Percentiles rank a stretch among this genome's conserved stretches.
Evolutionary conservation across 768 basidiomycete genomes (phyloP).

Genomic region (Dacryopinax primogenitus): DNA sequence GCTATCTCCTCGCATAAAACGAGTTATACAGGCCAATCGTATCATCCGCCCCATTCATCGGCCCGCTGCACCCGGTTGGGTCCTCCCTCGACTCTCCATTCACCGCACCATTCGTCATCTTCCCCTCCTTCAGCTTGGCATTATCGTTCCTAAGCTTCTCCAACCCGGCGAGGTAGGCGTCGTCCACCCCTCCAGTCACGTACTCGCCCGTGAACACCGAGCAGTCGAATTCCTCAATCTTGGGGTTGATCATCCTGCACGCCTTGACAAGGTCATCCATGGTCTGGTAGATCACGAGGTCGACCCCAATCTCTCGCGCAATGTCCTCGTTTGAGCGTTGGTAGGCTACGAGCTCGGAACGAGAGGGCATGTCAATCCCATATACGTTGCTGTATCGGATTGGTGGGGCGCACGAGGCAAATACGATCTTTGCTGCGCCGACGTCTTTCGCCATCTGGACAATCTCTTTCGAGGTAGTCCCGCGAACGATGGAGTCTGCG

Average conservation of each 20-base stretch:
- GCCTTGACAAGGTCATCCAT: conserved; percentile 75
- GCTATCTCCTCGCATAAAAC: conserved; percentile 7
- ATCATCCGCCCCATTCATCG: conserved; percentile 53
- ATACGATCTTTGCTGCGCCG: conserved; percentile 87
- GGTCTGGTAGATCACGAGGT: conserved; percentile 91
- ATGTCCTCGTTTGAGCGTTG: conserved; percentile 58
- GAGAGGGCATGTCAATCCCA: conserved; percentile 98
- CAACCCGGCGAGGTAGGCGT: conserved; percentile 60
- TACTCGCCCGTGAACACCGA: conserved; percentile 98
- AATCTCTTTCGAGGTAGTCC: conserved; percentile 97
- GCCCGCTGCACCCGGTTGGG: conserved; percentile 30
- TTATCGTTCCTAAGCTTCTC: conserved; percentile 75
- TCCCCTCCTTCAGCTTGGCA: conserved; percentile 41
- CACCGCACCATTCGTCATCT: conserved; percentile 7
- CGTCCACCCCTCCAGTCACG: conserved; percentile 83
- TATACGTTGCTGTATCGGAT: conserved; percentile 94
- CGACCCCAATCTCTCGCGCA: conserved; percentile 75
- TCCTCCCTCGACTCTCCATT: conserved; percentile 19
- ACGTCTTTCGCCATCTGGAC: conserved; percentile 99
- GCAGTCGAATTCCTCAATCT: conserved; percentile 74
- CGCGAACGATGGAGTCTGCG: conserved; percentile 92
- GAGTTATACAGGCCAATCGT: conserved; percentile 66
- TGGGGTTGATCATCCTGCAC: conserved; percentile 71
- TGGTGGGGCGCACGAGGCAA: conserved; percentile 94
- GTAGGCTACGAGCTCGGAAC: conserved; percentile 83